phyloP scores from a whole-genome alignment of 129 eudicot genomes.

The Oenanthe sinensis region DNA sequence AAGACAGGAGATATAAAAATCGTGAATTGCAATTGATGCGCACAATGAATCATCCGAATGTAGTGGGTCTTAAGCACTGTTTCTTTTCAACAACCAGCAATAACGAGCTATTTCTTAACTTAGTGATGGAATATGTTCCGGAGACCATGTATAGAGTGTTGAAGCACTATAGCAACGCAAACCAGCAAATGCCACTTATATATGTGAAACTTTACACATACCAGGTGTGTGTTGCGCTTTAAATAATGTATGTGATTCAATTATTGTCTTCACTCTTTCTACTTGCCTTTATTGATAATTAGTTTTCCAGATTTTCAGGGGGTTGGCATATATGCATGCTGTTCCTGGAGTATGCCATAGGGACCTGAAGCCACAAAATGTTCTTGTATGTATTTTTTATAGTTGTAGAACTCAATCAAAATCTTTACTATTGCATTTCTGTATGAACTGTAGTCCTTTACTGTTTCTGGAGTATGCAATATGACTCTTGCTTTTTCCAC shows the following conservation, averaged over 20 bases:
- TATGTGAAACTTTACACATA: constrained; percentile 85
- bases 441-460: neutral
- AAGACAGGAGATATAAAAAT: constrained; percentile 85
- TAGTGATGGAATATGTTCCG: constrained; percentile 94
- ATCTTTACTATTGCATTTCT: neutral
- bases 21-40: constrained; percentile 95
- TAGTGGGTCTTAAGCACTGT: constrained; percentile 81
- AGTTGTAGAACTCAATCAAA: neutral
- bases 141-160: constrained; percentile 66
- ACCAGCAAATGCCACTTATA: constrained; percentile 85
- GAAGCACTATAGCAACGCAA: constrained; percentile 57
- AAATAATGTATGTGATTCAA: neutral
- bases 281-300: constrained; percentile 10
- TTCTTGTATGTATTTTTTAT: constrained; percentile 42
- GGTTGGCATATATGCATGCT: constrained; percentile 85
- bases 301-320: constrained; percentile 73
- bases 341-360: constrained; percentile 92
- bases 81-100: constrained; percentile 82
- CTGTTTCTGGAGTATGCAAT: neutral
- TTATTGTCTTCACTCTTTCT: neutral
- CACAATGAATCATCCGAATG: constrained; percentile 79
- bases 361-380: constrained; percentile 95
- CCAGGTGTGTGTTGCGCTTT: constrained; percentile 43
- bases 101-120: constrained; percentile 75
- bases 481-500: constrained; percentile 7